Base-by-base conservation (phyloP, 768 basidiomycete species). In the Kwoniella bestiolae region DNA sequence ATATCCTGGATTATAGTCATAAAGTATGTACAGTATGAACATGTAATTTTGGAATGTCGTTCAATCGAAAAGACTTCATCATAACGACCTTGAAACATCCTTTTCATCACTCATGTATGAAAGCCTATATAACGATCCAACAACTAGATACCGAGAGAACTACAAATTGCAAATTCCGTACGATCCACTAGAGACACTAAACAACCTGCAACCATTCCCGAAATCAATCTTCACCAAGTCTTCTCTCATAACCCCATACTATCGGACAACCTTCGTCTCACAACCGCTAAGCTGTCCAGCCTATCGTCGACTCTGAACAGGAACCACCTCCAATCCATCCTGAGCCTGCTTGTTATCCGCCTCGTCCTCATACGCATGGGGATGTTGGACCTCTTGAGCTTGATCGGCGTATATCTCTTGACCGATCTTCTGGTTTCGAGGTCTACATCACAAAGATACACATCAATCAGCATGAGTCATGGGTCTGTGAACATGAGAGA, bases 401-500 rank as follows among this genome's bases (percentile, higher is more conserved):
- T 41, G 38, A 41, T 55, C 52, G 14, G 26, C 52, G 26, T 28
- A 28, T 9, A 55, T 23, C 52, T 28, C 23, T 29, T 55, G 52
- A 29, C 23, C 52, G 8, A 32, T 32, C 28, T 34, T 28, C n/a
- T 55, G 32, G 26, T 55, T 55, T n/a, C 52, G 52, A 28, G 52
- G 52, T 26, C 52, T 55, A 31, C n/a, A 41, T 2, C 38, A 14
- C 12, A 14, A 3, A 11, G 8, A 41, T 18, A 41, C 7, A 14
- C 18, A 18, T 41, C 11, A 41, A 18, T 18, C 38, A 55, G 28
- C 52, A 3, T 34, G 5, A 5, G 11, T 23, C 9, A 14, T 12
- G 16, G n/a, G 32, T 21, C 26, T 55, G 18, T 28, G 12, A 28
- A 18, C 28, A 28, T 50, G 26, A 28, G 14, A 12, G 29, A 9